Base-by-base conservation (phyloP, 768 basidiomycete species). In the Neoboletus subvelutipes region DNA sequence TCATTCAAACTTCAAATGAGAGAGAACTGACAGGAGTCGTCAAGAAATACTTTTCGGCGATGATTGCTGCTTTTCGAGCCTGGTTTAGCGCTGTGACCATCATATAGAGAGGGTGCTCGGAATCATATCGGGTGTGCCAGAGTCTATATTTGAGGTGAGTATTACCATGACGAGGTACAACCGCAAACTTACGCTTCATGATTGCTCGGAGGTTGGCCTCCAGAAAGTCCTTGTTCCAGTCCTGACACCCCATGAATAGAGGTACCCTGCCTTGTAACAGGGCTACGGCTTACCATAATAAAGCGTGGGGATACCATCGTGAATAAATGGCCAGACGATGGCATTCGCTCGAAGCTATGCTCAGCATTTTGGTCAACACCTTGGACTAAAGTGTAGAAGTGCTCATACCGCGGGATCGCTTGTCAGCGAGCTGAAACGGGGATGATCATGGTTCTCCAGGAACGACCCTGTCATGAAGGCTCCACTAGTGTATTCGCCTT, bases 111-210 rank as follows among this genome's bases (percentile, higher is more conserved):
- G 81, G 76, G 50, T 80, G 78, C 49, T 81, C 74, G 20, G 77
- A 75, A 29, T 71, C 69, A 65, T 84, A 88, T 28, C 74, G 79
- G 5, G 83, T 78, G 8, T 79, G 73, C 87, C 87, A 88, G 28
- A 87, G 76, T 9, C 84, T 85, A 46, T 4, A 50, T n/a, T 34
- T 11, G n/a, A 47, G 26, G 18, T 68, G 13, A 67, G 55, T 20
- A 28, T 34, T 22, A 8, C n/a, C 24, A 22, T 18, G 12, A 17
- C 13, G 20, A 4, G 4, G n/a, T 50, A 20, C 18, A 24, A 20
- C n/a, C 18, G 18, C 12, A 37, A 47, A 56, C 72, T 49, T 55
- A 79, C 79, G 82, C 77, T 64, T 83, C 81, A 57, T 81, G 81
- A 65, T 83, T 83, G 20, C 63, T 67, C 1, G 82, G 81, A 46